A percentile compares a stretch with the other conserved stretches of the same genome.
Conservation (phyloP, 805 yeast genomes). For the Barnettozyma sp. region DNA sequence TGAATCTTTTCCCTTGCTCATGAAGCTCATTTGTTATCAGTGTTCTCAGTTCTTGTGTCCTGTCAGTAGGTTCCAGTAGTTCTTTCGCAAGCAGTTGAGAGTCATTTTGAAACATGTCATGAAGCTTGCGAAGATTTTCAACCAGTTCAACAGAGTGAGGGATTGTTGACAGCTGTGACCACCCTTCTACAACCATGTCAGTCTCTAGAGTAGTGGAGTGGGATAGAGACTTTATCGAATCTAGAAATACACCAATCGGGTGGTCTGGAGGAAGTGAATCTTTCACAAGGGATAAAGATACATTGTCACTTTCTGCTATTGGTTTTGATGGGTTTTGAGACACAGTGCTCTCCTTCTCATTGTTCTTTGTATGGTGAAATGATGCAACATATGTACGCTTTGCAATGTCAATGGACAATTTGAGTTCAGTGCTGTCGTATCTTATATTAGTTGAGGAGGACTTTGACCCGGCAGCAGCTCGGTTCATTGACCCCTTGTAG, state of each 20-base stretch:
- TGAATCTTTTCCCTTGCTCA: slow-evolving; percentile 1
- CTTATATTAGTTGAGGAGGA: too few relatives aligned
- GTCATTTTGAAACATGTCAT: background rate
- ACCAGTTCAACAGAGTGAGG: background rate
- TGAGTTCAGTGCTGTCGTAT: too few relatives aligned
- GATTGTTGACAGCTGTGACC: background rate
- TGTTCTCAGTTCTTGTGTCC: background rate
- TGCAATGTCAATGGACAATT: background rate
- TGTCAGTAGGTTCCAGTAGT: background rate
- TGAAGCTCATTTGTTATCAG: slow-evolving; percentile 1
- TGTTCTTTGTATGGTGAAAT: background rate
- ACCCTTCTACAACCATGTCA: background rate
- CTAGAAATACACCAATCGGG: background rate
- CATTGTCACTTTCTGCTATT: too few relatives aligned
- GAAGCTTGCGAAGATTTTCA: background rate
- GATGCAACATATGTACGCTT: background rate
- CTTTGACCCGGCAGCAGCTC: too few relatives aligned
- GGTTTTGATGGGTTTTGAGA: too few relatives aligned
- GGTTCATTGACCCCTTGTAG: background rate
- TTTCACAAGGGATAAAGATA: background rate
- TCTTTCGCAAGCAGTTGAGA: background rate
- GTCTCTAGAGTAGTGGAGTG: background rate
- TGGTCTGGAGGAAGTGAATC: slow-evolving; percentile 1
- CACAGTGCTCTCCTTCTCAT: background rate
- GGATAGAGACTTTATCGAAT: background rate